Evolutionary conservation across 805 yeast genomes (phyloP).

Genomic region (Pichia californica): DNA sequence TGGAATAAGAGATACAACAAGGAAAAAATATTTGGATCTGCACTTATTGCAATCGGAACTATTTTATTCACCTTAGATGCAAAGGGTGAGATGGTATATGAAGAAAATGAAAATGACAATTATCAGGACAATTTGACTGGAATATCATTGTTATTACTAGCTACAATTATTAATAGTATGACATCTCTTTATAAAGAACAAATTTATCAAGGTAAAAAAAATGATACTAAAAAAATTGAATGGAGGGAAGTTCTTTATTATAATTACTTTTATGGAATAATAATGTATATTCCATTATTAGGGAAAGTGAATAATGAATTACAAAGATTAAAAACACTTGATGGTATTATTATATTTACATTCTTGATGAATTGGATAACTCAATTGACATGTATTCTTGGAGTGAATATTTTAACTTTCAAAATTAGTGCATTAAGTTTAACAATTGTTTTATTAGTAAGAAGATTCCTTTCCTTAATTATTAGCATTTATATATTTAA

Average conservation of each 20-base stretch:
- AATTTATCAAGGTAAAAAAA: constrained; percentile 34
- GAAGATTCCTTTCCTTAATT: constrained; percentile 56
- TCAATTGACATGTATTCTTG: constrained; percentile 57
- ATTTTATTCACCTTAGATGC: constrained; percentile 32
- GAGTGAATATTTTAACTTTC: constrained; percentile 60
- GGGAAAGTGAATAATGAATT: constrained; percentile 19
- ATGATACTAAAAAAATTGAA: constrained; percentile 24
- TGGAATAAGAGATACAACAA: constrained; percentile 40
- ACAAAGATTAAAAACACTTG: not conserved
- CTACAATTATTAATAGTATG: constrained; percentile 32
- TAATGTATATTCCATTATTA: constrained; percentile 39
- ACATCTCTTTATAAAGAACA: constrained; percentile 41
- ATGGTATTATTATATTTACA: constrained; percentile 5
- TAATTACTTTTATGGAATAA: constrained; percentile 49
- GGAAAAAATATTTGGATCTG: constrained; percentile 44
- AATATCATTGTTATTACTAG: constrained; percentile 5
- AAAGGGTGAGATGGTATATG: not conserved
- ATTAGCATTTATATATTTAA: constrained; percentile 51
- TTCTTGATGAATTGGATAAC: constrained; percentile 40
- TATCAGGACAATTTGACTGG: constrained; percentile 1
- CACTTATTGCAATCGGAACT: constrained; percentile 50
- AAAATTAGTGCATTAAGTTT: constrained; percentile 56
- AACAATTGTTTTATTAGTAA: constrained; percentile 49
- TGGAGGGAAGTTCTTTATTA: constrained; percentile 67
- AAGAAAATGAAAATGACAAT: not conserved